Conservation (phyloP, 1,284 basidiomycete genomes). For the Neotropicomus parvogracilis region DNA sequence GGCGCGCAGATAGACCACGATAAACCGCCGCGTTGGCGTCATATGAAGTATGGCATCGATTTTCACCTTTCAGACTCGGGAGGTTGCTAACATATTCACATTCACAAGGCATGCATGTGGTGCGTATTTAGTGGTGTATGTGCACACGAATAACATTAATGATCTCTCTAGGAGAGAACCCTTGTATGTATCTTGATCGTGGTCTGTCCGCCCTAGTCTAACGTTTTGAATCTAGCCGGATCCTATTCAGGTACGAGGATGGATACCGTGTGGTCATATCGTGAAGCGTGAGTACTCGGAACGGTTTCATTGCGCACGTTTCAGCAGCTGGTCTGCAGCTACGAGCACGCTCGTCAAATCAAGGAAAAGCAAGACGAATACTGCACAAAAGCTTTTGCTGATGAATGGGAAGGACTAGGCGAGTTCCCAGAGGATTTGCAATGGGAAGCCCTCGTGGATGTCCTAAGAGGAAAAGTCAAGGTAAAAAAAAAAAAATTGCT, state of each 20-base stretch:
- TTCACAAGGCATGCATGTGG: constrained; percentile 43
- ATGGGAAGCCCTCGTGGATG: constrained; percentile 81
- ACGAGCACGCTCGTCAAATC: constrained; percentile 44
- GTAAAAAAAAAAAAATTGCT: constrained; percentile 34
- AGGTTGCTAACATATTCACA: not conserved
- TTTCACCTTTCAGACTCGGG: not conserved
- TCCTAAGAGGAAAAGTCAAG: constrained; percentile 74
- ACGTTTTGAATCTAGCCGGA: constrained; percentile 20
- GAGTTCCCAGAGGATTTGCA: constrained; percentile 73
- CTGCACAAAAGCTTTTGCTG: constrained; percentile 51
- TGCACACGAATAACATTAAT: not conserved
- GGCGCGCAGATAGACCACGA: constrained; percentile 27
- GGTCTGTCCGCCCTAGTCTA: not conserved
- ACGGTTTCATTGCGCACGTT: not conserved
- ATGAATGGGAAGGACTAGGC: constrained; percentile 56
- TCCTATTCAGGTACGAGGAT: constrained; percentile 34
- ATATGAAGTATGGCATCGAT: constrained; percentile 39
- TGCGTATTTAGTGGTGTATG: constrained; percentile 5
- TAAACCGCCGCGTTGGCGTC: constrained; percentile 43
- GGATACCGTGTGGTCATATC: constrained; percentile 57
- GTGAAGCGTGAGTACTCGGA: constrained; percentile 35
- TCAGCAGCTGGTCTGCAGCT: constrained; percentile 34
- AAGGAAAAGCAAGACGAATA: constrained; percentile 71
- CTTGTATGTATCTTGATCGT: constrained; percentile 13
- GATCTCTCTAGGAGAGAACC: constrained; percentile 23